phyloP scores from a whole-genome alignment of 768 basidiomycete genomes.

The Suillus subaureus region DNA sequence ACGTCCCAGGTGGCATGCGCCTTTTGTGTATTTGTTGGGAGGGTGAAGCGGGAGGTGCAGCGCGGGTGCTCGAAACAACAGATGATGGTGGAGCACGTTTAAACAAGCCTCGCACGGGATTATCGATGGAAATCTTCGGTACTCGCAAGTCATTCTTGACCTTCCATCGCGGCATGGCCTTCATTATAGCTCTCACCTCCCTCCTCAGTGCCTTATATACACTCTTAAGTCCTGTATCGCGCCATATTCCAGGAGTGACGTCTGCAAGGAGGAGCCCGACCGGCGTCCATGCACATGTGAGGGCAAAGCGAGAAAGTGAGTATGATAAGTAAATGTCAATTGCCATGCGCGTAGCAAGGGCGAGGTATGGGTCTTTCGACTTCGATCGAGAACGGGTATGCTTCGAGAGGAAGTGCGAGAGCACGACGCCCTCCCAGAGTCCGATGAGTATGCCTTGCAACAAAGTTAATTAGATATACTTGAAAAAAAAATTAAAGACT shows the following conservation, averaged over 20 bases:
- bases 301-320: constrained; percentile 44
- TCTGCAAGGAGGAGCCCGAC: constrained; percentile 57
- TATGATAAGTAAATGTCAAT: constrained; percentile 72
- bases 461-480: constrained; percentile 26
- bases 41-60: constrained; percentile 24
- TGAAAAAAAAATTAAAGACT: background rate
- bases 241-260: constrained; percentile 48
- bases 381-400: constrained; percentile 41
- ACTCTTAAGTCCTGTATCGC: constrained; percentile 41
- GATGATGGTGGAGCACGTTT: constrained; percentile 18
- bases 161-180: constrained; percentile 32
- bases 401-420: constrained; percentile 72
- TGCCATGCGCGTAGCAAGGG: constrained; percentile 67
- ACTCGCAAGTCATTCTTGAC: constrained; percentile 29
- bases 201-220: constrained; percentile 40
- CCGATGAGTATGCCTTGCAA: constrained; percentile 68
- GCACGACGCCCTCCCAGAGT: constrained; percentile 77
- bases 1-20: constrained; percentile 31
- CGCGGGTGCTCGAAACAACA: constrained; percentile 22
- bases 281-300: constrained; percentile 56
- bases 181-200: constrained; percentile 33
- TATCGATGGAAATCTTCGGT: constrained; percentile 2
- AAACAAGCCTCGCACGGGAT: constrained; percentile 3
- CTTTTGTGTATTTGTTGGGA: constrained; percentile 27
- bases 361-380: constrained; percentile 72